Evolutionary conservation across 768 basidiomycete genomes (phyloP), one percentile per base, ranked within the genome.

Genomic region (Suillus alpinus): DNA sequence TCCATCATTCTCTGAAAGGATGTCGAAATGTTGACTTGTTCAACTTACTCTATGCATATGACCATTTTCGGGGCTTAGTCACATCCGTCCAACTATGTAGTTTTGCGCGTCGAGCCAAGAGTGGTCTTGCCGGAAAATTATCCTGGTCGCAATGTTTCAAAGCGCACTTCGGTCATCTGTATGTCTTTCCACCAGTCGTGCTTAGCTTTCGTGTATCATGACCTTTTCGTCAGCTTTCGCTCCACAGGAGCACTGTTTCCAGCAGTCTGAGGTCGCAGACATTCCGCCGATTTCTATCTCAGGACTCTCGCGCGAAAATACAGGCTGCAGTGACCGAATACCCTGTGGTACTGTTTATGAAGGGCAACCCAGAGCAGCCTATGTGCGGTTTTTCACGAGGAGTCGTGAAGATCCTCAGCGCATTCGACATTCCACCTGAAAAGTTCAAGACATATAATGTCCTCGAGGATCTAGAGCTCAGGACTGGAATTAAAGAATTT

Each of bases 301-400:
- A 86, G 36, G 84, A 91, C 61, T 78, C 83, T 5, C 83, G 88
- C 23, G 66, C 79, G 12, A 76, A 82, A 67, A 85, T 93, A n/a
- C 83, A 90, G 70, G 73, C 85, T 66, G 94, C 95, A 2, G 83
- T 98, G 31, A 75, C 81, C 8, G 77, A 82, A 1, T 85, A 83
- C 47, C 95, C 95, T 0, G 83, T 98, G 6, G 97, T 99, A 1
- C 79, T 98, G 5, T 98, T 99, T 79, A 98, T 99, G 96, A 99
- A 99, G 72, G 97, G 97, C 10, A 94, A 90, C 16, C 94, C 92
- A 0, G 81, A 86, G 26, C 71, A 80, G 6, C 96, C 96, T 2
- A 87, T 94, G 67, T 98, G 96, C 63, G 96, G 96, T 13, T 99
- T 98, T 83, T 97, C 95, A 18, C 84, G 96, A 56, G 96, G 96